phyloP scores from a whole-genome alignment of 768 basidiomycete genomes.

The Boletus pseudopeckii region DNA sequence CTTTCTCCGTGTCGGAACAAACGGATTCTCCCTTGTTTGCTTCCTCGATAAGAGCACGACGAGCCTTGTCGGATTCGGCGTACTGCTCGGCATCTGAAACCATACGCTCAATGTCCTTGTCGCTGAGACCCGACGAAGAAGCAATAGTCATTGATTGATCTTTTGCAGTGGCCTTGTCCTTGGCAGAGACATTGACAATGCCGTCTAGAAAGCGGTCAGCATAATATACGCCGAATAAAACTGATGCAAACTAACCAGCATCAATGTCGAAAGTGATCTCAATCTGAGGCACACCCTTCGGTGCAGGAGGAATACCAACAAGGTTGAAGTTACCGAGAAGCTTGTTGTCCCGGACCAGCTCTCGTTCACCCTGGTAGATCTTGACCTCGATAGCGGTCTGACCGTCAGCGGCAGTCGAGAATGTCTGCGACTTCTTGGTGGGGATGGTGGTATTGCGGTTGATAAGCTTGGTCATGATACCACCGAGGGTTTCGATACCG shows the following conservation, averaged over 20 bases:
- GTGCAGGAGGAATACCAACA: conserved; percentile 88
- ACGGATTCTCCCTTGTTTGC: conserved; percentile 96
- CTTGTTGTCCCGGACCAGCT: conserved; percentile 98
- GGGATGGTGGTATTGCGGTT: conserved; percentile 98
- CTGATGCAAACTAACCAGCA: conserved; percentile 53
- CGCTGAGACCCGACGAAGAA: conserved; percentile 92
- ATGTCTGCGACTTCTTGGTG: conserved; percentile 98
- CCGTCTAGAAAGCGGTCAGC: conserved; percentile 51
- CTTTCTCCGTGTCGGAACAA: conserved; percentile 93
- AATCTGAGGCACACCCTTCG: conserved; percentile 74
- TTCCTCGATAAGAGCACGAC: conserved; percentile 88
- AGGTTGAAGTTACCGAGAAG: conserved; percentile 99
- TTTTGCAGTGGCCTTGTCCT: conserved; percentile 89
- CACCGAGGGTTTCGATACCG: conserved; percentile 94
- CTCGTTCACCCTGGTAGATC: conserved; percentile 99
- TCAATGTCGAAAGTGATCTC: conserved; percentile 96
- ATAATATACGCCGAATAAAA: not conserved
- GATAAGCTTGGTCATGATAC: conserved; percentile 99
- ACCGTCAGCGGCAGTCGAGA: conserved; percentile 98
- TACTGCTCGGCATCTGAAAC: conserved; percentile 90
- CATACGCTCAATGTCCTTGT: conserved; percentile 98
- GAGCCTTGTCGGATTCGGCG: conserved; percentile 89
- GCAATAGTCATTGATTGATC: conserved; percentile 97
- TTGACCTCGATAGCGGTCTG: conserved; percentile 99
- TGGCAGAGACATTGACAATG: conserved; percentile 96